Evolutionary conservation across 371 early-diverging fungal genomes (phyloP).

Genomic region (Mortierella sp.): DNA sequence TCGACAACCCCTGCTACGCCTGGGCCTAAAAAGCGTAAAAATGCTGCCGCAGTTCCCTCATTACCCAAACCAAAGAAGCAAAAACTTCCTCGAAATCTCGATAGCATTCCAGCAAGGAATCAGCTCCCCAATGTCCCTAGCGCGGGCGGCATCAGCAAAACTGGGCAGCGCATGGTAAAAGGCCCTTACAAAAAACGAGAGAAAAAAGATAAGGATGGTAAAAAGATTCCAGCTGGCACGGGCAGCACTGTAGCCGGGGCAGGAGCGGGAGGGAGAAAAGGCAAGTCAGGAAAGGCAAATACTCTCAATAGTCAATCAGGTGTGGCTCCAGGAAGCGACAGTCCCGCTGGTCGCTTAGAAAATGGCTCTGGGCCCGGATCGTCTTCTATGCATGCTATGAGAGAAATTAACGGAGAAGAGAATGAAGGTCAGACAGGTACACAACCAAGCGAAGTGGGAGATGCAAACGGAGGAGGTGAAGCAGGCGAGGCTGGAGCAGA

Average conservation of each 20-base stretch:
- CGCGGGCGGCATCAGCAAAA: slow-evolving; percentile 17
- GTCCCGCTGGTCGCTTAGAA: background rate
- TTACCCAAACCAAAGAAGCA: slow-evolving; percentile 47
- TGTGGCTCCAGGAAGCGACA: background rate
- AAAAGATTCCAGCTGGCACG: slow-evolving; percentile 12
- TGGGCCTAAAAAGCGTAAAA: slow-evolving; percentile 36
- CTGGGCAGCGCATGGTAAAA: slow-evolving; percentile 46
- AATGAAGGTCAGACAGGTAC: slow-evolving; percentile 5
- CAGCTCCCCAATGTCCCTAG: slow-evolving; percentile 43
- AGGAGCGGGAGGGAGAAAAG: slow-evolving; percentile 51
- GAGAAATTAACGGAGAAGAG: slow-evolving; percentile 8
- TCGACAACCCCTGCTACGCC: slow-evolving; percentile 6
- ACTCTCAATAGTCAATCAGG: background rate
- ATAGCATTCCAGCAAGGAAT: slow-evolving; percentile 41
- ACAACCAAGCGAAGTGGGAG: slow-evolving; percentile 4
- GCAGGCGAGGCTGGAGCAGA: slow-evolving; percentile 29
- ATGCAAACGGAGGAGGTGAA: slow-evolving; percentile 2
- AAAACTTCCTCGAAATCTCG: slow-evolving; percentile 44
- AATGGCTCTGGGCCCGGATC: background rate
- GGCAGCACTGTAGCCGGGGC: slow-evolving; percentile 12
- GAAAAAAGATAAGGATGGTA: slow-evolving; percentile 47
- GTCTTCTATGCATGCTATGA: background rate
- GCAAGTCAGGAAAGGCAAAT: background rate
- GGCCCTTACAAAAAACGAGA: slow-evolving; percentile 53
- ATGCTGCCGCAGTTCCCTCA: slow-evolving; percentile 12